phyloP scores from a whole-genome alignment of 2,329 filamentous ascomycete genomes.

The Sporothrix inflata region DNA sequence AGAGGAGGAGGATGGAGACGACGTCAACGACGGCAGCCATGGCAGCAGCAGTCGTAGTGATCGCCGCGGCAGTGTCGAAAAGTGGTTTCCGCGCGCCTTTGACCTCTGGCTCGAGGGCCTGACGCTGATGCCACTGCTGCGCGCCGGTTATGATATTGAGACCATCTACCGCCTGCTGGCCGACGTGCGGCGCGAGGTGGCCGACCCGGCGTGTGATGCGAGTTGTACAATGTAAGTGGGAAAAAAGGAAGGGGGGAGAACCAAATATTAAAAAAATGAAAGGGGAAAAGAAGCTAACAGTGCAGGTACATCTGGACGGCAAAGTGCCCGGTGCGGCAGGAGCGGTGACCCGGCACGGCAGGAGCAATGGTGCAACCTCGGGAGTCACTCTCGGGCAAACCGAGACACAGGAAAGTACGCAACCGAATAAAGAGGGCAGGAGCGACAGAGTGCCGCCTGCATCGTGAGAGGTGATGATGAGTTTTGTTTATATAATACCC shows the following conservation, averaged over 20 bases:
- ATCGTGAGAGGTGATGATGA: not conserved
- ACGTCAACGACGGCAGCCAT: constrained; percentile 68
- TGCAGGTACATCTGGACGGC: constrained; percentile 25
- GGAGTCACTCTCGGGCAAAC: too few relatives aligned
- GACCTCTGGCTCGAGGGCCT: constrained; percentile 73
- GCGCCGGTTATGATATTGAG: constrained; percentile 61
- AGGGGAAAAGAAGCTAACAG: not conserved
- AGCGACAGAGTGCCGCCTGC: not conserved
- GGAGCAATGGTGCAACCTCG: not conserved
- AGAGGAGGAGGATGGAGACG: constrained; percentile 36
- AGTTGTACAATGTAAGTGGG: constrained; percentile 78
- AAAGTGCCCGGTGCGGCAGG: not conserved
- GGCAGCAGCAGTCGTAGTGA: not conserved
- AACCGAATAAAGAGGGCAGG: constrained; percentile 7
- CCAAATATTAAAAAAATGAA: not conserved
- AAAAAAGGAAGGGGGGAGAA: too few relatives aligned
- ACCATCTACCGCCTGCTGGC: constrained; percentile 66
- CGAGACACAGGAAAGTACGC: too few relatives aligned
- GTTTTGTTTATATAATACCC: not conserved
- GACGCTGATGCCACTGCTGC: constrained; percentile 72
- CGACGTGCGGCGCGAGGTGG: constrained; percentile 69
- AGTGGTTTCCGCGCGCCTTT: constrained; percentile 83
- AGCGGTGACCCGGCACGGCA: not conserved
- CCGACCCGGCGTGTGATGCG: constrained; percentile 57
- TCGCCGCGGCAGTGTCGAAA: constrained; percentile 62